phyloP scores from a whole-genome alignment of 768 basidiomycete species.

The Boletus rex-veris region DNA sequence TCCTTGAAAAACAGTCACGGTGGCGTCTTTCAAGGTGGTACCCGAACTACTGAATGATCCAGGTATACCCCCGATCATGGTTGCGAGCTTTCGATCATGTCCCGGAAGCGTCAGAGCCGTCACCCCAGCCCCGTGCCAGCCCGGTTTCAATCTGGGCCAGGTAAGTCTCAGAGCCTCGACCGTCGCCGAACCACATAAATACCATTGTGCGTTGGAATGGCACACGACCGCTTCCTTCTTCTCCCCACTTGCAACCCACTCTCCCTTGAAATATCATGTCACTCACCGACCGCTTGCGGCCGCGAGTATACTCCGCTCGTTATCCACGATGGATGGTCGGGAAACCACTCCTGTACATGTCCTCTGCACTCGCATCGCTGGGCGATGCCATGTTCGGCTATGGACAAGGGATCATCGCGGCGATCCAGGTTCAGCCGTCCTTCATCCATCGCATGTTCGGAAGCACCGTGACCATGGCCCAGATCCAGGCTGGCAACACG shows the following conservation, averaged over 20 bases:
- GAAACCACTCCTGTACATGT: constrained; percentile 45
- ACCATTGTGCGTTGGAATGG: neutral
- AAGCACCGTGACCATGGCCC: constrained; percentile 39
- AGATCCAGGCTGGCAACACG: constrained; percentile 41
- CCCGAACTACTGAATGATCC: no score
- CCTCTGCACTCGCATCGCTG: constrained; percentile 51
- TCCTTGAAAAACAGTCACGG: no score
- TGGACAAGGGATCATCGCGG: constrained; percentile 50
- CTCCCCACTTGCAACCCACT: neutral
- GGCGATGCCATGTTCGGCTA: constrained; percentile 59
- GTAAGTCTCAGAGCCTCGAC: constrained; percentile 14
- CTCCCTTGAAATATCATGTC: constrained; percentile 18
- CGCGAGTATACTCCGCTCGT: constrained; percentile 40
- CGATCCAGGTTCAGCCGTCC: constrained; percentile 49
- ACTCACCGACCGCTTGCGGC: constrained; percentile 32
- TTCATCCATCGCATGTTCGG: constrained; percentile 51
- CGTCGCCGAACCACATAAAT: constrained; percentile 20
- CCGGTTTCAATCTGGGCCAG: constrained; percentile 20
- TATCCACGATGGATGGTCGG: constrained; percentile 55
- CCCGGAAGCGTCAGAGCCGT: no score
- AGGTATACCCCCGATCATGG: neutral
- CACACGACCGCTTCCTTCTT: neutral
- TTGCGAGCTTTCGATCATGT: neutral
- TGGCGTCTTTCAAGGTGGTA: no score
- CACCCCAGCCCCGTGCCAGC: neutral